Conservation (phyloP, 345 rosid species). For the Brassica cretica region DNA sequence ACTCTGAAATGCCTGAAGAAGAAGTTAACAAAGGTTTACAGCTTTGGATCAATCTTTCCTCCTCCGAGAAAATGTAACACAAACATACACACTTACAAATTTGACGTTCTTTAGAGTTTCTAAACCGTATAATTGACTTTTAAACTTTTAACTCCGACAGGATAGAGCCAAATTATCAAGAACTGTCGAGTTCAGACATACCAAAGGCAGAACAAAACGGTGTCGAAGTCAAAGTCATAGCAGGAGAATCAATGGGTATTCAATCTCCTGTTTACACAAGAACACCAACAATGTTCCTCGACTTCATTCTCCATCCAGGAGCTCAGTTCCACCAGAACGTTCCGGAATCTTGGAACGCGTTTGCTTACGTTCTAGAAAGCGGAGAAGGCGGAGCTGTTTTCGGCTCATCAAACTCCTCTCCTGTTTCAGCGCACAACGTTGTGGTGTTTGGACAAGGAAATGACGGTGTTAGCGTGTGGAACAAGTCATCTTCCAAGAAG, state of each 20-base stretch:
- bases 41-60: slow-evolving; percentile 95
- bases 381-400: slow-evolving; percentile 67
- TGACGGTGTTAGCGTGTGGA: slow-evolving; percentile 83
- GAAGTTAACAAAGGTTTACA: slow-evolving; percentile 80
- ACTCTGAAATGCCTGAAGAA: slow-evolving; percentile 96
- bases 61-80: slow-evolving; percentile 76
- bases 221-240: slow-evolving; percentile 67
- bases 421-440: slow-evolving; percentile 54
- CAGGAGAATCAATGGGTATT: slow-evolving; percentile 91
- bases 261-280: slow-evolving; percentile 76
- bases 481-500: slow-evolving; percentile 52
- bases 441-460: slow-evolving; percentile 61
- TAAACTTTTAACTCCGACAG: slow-evolving; percentile 40
- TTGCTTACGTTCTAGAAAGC: slow-evolving; percentile 62
- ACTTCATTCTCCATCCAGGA: slow-evolving; percentile 64
- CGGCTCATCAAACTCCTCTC: slow-evolving; percentile 44
- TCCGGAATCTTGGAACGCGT: slow-evolving; percentile 79
- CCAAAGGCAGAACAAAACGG: slow-evolving; percentile 63
- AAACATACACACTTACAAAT: not conserved
- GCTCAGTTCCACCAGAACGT: slow-evolving; percentile 62
- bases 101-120: not conserved
- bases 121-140: slow-evolving; percentile 6
- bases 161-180: slow-evolving; percentile 91
- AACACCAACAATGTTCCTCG: slow-evolving; percentile 83
- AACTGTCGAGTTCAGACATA: slow-evolving; percentile 61